Evolutionary conservation across 805 yeast species (phyloP), one percentile per base, ranked within the genome.

Genomic region (Yamadazyma akitaensis): DNA sequence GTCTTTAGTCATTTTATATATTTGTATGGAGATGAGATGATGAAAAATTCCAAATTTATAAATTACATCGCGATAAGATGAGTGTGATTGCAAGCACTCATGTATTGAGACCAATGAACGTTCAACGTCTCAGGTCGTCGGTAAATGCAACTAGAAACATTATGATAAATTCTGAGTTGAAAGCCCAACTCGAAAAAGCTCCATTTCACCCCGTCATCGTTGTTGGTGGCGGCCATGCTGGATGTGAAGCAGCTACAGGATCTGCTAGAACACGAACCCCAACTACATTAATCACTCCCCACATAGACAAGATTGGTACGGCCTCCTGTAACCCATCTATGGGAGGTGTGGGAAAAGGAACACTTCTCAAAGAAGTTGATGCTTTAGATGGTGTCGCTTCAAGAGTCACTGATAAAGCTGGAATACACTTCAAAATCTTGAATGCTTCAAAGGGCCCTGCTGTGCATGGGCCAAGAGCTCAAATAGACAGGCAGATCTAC

Each of bases 331-430:
- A 94, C 62, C 99, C 99, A 9, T 90, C 88, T 37, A 88, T 90
- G 85, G 99, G 99, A 32, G 99, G 99, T 51, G 91, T 94, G 46
- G 99, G 99, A 0, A 94, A 94, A 60, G 99, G 99, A 13, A 92
- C 96, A 0, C 68, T 94, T 36, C 68, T 94, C 33, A 78, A 88
- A 53, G 99, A 94, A 67, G 89, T 94, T 12, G 99, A 94, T 70
- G 98, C 99, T 0, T 68, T 94, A 38, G 99, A 92, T 63, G 99
- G 99, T 8, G 86, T 92, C 0, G 82, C 95, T 4, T 82, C 91
- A 0, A 72, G 79, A 48, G 81, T 94, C n/a, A 90, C 94, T 1
- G 99, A 94, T 66, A 72, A 77, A 56, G 95, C 98, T 0, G 99
- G 98, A 0, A 86, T 91, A 26, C 96, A 91, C 62, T 94, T 84